Evolutionary conservation across 2,329 filamentous ascomycete species (phyloP), one percentile per base, ranked within the genome.

Genomic region (Venturia effusa): DNA sequence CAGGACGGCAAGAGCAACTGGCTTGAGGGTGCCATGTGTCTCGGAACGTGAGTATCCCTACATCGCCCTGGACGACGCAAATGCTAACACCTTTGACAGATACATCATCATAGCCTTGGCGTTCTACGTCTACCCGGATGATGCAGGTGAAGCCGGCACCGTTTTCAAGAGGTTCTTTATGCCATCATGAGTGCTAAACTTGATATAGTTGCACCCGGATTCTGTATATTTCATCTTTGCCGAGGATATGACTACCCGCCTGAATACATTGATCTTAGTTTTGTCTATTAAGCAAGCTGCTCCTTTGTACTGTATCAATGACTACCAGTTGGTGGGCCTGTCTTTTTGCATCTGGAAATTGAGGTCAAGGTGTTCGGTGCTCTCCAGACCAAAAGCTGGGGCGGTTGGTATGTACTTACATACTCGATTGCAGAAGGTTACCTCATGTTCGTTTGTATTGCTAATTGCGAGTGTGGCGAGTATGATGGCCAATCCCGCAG

Each of bases 1-100:
- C 79, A 93, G 66, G 91, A 95, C 70, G 90, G 90, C 13, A 83
- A 91, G 73, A 91, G 87, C 73, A 95, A 95, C 72, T 95, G 94
- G 70, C 83, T 95, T 15, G 90, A 95, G 76, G 90, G 90, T 17
- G 86, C 87, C 64, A 81, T 81, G 79, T 81, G 79, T 67, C 69
- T 81, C 48, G 79, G 78, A 68, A 79, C 76, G 66, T 74, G 69
- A 72, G 73, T 72, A 43, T 65, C n/a, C 13, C 24, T 63, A 45
- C 13, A 39, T 43, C 43, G 27, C 13, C 2, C 1, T 30, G 15
- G 45, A 65, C 66, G 65, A 65, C 68, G 54, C 60, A 41, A 60
- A 13, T 15, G 34, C 59, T 60, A 40, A 57, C 15, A 8, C 30
- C 4, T 34, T 63, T 10, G 13, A 34, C 48, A 77, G 75, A 59